Conservation (phyloP, 345 rosid genomes). For the Theobroma cacao region DNA sequence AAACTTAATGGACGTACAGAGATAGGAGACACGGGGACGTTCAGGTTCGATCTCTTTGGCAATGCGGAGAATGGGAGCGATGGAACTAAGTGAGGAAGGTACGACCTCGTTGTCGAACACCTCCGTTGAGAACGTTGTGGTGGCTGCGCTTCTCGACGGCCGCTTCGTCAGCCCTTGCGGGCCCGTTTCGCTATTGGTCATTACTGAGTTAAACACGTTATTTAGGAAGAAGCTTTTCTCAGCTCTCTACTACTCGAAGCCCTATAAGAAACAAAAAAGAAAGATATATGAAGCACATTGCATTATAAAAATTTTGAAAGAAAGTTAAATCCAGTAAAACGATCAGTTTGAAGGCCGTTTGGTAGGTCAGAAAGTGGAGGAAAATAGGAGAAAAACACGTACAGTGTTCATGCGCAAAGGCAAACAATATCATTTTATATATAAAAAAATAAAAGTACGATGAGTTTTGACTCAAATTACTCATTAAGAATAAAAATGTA, state of each 20-base stretch:
- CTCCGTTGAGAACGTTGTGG: conserved; percentile 83
- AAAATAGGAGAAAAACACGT: neutral
- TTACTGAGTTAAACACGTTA: neutral
- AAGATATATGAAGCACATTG: neutral
- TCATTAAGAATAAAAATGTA: neutral
- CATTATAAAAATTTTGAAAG: neutral
- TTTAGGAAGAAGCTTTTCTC: neutral
- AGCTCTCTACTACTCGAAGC: neutral
- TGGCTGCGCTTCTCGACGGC: conserved; percentile 83
- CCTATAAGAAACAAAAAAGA: neutral
- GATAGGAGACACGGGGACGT: conserved; percentile 98
- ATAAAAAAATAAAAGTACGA: neutral
- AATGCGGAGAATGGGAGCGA: conserved; percentile 49
- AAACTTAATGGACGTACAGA: conserved; percentile 46
- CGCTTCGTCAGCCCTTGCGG: conserved; percentile 59
- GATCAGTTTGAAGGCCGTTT: neutral
- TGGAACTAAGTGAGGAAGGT: conserved; percentile 82
- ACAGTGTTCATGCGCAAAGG: neutral
- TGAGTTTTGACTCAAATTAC: neutral
- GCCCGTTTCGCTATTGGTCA: conserved; percentile 21
- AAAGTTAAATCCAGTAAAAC: neutral
- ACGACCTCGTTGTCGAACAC: conserved; percentile 95
- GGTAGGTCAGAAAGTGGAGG: neutral
- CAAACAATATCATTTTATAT: neutral
- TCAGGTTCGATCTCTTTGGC: conserved; percentile 86